Percentiles rank a stretch among this genome's conserved stretches.
Evolutionary conservation across 106 monocot species (phyloP).

Genomic region (Phalaenopsis aphrodite): DNA sequence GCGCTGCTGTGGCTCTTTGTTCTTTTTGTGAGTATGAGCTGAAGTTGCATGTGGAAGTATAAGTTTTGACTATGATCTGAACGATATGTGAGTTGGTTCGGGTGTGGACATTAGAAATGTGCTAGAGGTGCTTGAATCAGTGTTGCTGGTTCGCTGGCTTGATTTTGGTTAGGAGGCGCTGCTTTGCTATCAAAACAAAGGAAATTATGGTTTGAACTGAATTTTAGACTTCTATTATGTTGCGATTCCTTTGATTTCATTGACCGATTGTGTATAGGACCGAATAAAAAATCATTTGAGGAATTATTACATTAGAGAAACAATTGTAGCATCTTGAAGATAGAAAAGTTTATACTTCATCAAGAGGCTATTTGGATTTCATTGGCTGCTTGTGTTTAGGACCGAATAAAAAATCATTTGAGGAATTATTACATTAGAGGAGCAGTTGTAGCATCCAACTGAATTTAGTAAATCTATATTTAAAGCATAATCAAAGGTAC

Average conservation of each 20-base stretch:
- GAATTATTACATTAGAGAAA: neutral
- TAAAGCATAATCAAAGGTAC: too few relatives aligned
- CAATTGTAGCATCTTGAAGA: neutral
- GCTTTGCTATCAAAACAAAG: neutral
- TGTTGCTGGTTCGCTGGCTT: neutral
- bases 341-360: too few relatives aligned
- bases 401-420: neutral
- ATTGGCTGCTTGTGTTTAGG: neutral
- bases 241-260: neutral
- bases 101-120: neutral
- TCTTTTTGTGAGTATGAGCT: neutral
- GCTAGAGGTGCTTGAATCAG: neutral
- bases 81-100: neutral
- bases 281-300: neutral
- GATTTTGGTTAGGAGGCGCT: neutral
- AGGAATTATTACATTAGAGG: neutral
- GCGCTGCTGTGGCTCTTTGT: neutral
- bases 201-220: neutral
- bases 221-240: neutral
- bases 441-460: neutral
- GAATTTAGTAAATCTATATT: neutral
- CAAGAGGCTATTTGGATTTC: too few relatives aligned
- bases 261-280: neutral
- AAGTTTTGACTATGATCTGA: neutral
- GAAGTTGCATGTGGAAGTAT: neutral